Evolutionary conservation across 352 stramenopile species (phyloP), one percentile per base, ranked within the genome.

Genomic region (Lagenidium sp.): DNA sequence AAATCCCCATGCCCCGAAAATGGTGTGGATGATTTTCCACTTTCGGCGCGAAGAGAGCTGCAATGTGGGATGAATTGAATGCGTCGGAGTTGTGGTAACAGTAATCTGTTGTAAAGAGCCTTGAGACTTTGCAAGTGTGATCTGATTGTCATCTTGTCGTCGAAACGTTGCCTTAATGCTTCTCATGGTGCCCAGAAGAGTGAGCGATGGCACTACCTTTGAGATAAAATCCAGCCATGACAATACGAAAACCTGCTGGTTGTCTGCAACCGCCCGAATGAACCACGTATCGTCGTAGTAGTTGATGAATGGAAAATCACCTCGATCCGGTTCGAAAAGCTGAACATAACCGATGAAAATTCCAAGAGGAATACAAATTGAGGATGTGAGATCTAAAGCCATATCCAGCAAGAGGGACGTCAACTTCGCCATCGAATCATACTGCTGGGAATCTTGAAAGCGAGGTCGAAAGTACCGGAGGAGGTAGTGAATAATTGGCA

Each of bases 251-350:
- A 63, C 28, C 46, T 56, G 44, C 7, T 38, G 54, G 24, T 51
- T 57, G 32, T 57, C 50, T 3, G 50, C 47, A 13, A 59, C 35
- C 2, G 48, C 49, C 4, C 48, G 26, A 29, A 50, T 44, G 15
- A 57, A 50, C 47, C 47, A 65, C 0, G 44, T 41, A 19, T 65
- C 50, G n/a, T 49, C 11, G 22, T 57, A 60, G 23, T 48, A 52
- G 20, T 57, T 41, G 0, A 36, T 26, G 1, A 58, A 16, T 8
- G 45, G 47, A 20, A 65, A 65, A 11, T 55, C 47, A 15, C 30
- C 11, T 1, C 7, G 22, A 0, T 2, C 5, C n/a, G 23, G 11
- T 22, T 51, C 41, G 36, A 55, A 61, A 25, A 49, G 26, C 3
- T 11, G 6, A 15, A 41, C 32, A 39, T 62, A 62, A 18, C 41